Percentiles rank a stretch among this genome's conserved stretches.
Evolutionary conservation across 2,329 filamentous ascomycete genomes (phyloP).

Genomic region (Scytalidium sp.): DNA sequence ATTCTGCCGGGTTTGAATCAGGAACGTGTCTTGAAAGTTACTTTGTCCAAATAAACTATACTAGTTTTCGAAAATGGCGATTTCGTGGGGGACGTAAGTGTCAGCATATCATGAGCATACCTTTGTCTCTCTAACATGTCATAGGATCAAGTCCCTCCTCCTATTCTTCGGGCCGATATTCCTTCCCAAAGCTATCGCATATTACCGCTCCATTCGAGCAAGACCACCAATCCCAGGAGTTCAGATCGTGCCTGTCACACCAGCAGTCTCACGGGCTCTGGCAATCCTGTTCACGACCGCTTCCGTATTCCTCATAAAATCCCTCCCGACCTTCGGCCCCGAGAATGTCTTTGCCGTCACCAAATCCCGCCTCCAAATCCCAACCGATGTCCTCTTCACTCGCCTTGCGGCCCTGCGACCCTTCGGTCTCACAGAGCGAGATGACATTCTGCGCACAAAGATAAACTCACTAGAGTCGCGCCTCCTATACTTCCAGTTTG

Average conservation of each 20-base stretch:
- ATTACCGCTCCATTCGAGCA: conserved; percentile 55
- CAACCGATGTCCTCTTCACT: conserved; percentile 80
- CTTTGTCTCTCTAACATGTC: conserved; percentile 10
- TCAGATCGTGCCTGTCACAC: conserved; percentile 53
- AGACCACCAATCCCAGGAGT: conserved; percentile 41
- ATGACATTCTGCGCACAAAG: conserved; percentile 63
- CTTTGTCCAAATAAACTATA: not conserved
- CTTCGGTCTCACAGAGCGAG: conserved; percentile 47
- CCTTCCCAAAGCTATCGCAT: conserved; percentile 61
- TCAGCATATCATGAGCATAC: conserved; percentile 17
- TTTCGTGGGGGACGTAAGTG: conserved; percentile 49
- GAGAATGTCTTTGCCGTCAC: conserved; percentile 81
- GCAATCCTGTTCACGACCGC: conserved; percentile 52
- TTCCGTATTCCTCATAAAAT: conserved; percentile 56
- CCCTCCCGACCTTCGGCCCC: conserved; percentile 65
- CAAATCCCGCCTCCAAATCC: conserved; percentile 77
- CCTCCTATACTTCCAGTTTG: conserved; percentile 80
- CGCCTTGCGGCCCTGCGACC: conserved; percentile 62
- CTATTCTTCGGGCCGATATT: conserved; percentile 67
- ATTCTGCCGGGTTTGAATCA: not conserved
- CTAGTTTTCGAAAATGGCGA: conserved; percentile 29
- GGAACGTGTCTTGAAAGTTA: not conserved
- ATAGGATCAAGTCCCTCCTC: conserved; percentile 40
- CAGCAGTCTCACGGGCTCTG: conserved; percentile 53
- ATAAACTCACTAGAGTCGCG: conserved; percentile 71